These are phyloP conservation scores for Gnomoniopsis sp. DNA, from an alignment of 2,329 filamentous ascomycete genomes.

Conservation along the genomic window DNA sequence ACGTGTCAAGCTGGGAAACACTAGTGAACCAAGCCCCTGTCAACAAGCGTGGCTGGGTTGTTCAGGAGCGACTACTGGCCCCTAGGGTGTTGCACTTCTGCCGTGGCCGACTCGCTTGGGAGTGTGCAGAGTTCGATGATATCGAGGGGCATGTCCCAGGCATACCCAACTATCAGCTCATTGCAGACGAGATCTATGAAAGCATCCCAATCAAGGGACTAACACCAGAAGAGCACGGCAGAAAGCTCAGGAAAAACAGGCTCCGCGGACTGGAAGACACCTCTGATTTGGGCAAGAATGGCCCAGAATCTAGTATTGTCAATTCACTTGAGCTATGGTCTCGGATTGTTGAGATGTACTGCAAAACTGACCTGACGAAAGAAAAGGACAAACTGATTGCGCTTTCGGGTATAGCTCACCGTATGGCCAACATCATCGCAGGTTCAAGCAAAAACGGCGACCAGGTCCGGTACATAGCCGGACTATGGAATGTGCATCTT, in stretches of 20 bases:
- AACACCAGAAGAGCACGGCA: neutral
- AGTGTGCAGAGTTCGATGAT: constrained; percentile 16
- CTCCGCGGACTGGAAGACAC: neutral
- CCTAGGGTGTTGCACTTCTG: constrained; percentile 22
- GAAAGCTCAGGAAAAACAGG: neutral
- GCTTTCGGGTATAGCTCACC: constrained; percentile 3
- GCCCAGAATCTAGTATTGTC: neutral
- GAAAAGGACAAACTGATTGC: constrained; percentile 14
- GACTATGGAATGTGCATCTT: neutral
- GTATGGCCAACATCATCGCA: neutral
- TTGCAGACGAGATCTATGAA: neutral
- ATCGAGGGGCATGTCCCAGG: neutral
- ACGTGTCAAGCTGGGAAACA: constrained; percentile 7
- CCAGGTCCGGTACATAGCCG: constrained; percentile 5
- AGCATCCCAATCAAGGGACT: neutral
- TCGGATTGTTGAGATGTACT: neutral
- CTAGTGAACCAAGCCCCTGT: constrained; percentile 6
- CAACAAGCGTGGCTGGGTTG: constrained; percentile 22
- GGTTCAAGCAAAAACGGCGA: too few relatives aligned
- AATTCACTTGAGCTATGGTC: constrained; percentile 7
- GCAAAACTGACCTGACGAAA: neutral
- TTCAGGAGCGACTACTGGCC: constrained; percentile 23
- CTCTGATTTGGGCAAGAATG: neutral
- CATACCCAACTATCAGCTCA: neutral
- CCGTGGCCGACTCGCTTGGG: constrained; percentile 19